phyloP scores from a whole-genome alignment of 2,329 filamentous ascomycete genomes.

The Bipolaris gigantea region DNA sequence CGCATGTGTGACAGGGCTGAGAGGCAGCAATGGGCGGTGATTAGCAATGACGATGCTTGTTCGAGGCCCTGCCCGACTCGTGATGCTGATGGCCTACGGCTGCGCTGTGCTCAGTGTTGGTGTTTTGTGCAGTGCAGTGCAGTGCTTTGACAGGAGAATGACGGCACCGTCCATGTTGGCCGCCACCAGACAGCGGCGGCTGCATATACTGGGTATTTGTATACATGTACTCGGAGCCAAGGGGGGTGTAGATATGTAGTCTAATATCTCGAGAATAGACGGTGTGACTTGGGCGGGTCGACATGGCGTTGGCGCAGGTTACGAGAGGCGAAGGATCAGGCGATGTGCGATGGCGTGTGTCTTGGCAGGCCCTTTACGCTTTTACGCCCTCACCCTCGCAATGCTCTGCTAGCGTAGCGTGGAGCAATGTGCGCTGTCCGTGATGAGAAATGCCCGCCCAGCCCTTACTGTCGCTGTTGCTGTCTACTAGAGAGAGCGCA shows the following conservation, averaged over 20 bases:
- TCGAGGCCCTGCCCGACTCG: background rate
- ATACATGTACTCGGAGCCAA: no score
- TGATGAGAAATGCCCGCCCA: background rate
- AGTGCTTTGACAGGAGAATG: background rate
- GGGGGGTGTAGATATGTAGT: no score
- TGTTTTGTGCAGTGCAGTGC: background rate
- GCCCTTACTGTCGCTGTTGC: no score
- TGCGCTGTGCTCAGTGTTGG: background rate
- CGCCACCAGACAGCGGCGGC: no score
- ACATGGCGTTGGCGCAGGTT: background rate
- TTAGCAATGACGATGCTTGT: background rate
- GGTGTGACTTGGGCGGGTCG: background rate
- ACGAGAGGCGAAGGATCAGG: background rate
- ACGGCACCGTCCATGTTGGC: no score
- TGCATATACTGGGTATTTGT: no score
- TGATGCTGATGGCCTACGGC: background rate
- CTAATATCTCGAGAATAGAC: background rate
- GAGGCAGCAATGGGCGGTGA: background rate
- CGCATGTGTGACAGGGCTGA: background rate
- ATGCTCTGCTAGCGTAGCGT: constrained; percentile 5
- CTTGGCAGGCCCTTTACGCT: constrained; percentile 20
- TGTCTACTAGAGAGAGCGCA: no score
- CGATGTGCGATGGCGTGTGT: constrained; percentile 18
- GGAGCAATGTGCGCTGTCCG: background rate
- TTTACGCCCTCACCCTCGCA: background rate